Base-by-base conservation (phyloP, 306 rosid genomes). In the Fagus sylvatica region DNA sequence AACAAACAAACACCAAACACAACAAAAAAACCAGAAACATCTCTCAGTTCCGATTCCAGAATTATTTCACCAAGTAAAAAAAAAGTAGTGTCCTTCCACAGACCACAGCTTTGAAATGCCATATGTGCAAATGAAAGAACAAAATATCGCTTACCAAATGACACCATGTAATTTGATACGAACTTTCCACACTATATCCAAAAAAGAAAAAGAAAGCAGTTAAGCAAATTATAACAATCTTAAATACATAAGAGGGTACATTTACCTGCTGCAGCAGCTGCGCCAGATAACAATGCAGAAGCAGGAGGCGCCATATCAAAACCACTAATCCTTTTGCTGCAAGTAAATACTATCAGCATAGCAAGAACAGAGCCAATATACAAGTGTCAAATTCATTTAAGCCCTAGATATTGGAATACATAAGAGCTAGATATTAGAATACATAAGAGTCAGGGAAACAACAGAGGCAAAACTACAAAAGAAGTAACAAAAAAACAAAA, bases 231-330 rank as follows among this genome's bases (percentile, higher is more conserved):
- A 84, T 43, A 71, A 60, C 49, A 69, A 74, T 71, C 80, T 75
- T 42, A 81, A 69, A 74, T 78, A 73, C 55, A 74, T 64, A 66
- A 43, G 75, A 73, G 80, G 7, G 59, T 69, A 82, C 46, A 80
- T 86, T 82, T 90, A 95, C 99, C 99, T 93, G 95, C 76, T 76
- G 88, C 86, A 80, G 76, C 71, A 49, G 88, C 80, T 10, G 85
- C 83, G 88, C 90, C 88, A 64, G 97, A 74, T 76, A 93, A 77
- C 80, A 91, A 71, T 77, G 98, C 94, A 78, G 99, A 81, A 70
- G 99, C 81, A 78, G 99, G 98, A 72, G 99, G 99, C 7, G 98
- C 99, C 97, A 93, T 88, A 83, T 95, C 99, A 82, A 95, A 95
- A 84, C 99, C 99, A 83, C 99, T 95, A 67, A 90, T 91, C 89